phyloP scores from a whole-genome alignment of 441 rosid species.

The Bocquillonia castaneifolia region DNA sequence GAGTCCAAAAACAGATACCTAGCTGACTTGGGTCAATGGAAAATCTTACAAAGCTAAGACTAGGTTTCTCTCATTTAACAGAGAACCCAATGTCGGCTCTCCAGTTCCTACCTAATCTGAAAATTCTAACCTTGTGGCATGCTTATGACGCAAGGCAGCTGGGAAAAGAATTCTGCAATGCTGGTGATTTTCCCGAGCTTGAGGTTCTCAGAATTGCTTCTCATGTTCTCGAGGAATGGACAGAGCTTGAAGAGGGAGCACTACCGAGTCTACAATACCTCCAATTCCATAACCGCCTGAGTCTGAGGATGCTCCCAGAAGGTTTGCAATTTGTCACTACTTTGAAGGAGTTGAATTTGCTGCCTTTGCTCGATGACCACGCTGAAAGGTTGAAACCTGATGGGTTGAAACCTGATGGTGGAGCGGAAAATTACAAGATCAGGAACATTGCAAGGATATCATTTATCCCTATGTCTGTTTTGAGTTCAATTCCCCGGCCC shows the following conservation, averaged over 20 bases:
- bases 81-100: slow-evolving; percentile 38
- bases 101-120: slow-evolving; percentile 35
- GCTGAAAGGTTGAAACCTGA: slow-evolving; percentile 34
- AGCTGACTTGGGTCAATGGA: slow-evolving; percentile 36
- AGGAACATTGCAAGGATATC: slow-evolving; percentile 28
- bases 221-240: slow-evolving; percentile 34
- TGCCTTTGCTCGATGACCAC: slow-evolving; percentile 40
- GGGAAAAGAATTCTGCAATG: slow-evolving; percentile 39
- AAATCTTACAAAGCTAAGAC: slow-evolving; percentile 29
- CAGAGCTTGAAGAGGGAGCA: slow-evolving; percentile 44
- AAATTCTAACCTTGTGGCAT: slow-evolving; percentile 29
- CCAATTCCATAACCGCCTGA: slow-evolving; percentile 31
- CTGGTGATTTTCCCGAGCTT: slow-evolving; percentile 38
- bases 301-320: slow-evolving; percentile 39
- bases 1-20: slow-evolving; percentile 27
- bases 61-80: slow-evolving; percentile 31
- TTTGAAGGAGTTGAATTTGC: slow-evolving; percentile 29
- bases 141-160: slow-evolving; percentile 34
- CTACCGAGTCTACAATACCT: slow-evolving; percentile 36
- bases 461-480: slow-evolving; percentile 25
- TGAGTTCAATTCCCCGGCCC: slow-evolving; percentile 13
- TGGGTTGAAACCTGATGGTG: slow-evolving; percentile 39
- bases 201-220: slow-evolving; percentile 38
- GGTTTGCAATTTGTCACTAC: slow-evolving; percentile 40
- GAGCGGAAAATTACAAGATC: slow-evolving; percentile 40